phyloP scores from a whole-genome alignment of 1,284 basidiomycete species.

The Ceratobasidium theobromae region DNA sequence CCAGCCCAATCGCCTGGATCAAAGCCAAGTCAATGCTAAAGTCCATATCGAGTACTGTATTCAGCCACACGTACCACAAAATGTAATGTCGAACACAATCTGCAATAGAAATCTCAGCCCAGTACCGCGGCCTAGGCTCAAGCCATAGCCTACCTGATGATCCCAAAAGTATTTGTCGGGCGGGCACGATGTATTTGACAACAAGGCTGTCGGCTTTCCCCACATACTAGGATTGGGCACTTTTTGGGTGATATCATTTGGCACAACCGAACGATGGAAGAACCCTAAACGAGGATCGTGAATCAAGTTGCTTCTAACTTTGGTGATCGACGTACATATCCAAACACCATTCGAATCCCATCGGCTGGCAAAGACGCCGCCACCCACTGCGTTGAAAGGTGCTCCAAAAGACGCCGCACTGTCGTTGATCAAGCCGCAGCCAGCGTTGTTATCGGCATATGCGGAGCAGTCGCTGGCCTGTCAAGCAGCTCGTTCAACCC shows the following conservation, averaged over 20 bases:
- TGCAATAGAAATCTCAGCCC: too few relatives aligned
- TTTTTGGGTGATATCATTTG: conserved; percentile 60
- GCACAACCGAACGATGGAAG: conserved; percentile 71
- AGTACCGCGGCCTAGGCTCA: too few relatives aligned
- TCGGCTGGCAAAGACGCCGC: conserved; percentile 77
- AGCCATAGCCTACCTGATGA: conserved; percentile 47
- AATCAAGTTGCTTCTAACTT: background rate
- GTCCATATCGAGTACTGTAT: background rate
- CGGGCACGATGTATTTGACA: conserved; percentile 59
- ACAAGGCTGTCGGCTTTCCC: conserved; percentile 64
- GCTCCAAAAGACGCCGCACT: conserved; percentile 71
- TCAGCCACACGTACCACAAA: conserved; percentile 53
- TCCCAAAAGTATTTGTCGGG: conserved; percentile 59
- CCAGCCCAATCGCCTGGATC: conserved; percentile 71
- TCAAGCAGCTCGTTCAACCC: too few relatives aligned
- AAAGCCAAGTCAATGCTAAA: background rate
- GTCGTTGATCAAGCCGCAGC: conserved; percentile 71
- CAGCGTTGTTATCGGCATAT: conserved; percentile 48
- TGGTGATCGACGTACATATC: conserved; percentile 57
- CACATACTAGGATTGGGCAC: conserved; percentile 58
- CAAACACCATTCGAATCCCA: conserved; percentile 74
- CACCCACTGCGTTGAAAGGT: conserved; percentile 66
- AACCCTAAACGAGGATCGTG: conserved; percentile 51
- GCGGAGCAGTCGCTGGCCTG: conserved; percentile 48
- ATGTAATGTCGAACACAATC: conserved; percentile 62